Evolutionary conservation across 495 filamentous ascomycete species (phyloP).

Genomic region (Immersiella caudata): DNA sequence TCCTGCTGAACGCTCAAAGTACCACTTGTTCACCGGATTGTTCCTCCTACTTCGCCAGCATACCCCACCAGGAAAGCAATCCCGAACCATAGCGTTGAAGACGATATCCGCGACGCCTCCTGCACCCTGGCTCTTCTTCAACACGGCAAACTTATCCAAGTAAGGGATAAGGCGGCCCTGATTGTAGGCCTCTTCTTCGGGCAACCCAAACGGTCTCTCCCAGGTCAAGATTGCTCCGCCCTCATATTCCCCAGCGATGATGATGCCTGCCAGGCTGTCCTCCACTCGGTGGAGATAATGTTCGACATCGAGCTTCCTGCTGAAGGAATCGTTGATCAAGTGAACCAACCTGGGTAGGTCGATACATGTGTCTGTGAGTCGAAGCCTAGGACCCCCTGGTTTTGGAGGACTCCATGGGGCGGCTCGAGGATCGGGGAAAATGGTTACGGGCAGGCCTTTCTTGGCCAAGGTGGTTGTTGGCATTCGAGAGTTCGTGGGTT

Average conservation of each 20-base stretch:
- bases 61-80: slow-evolving; percentile 79
- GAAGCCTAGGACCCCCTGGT: slow-evolving; percentile 54
- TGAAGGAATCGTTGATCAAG: slow-evolving; percentile 94
- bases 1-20: slow-evolving; percentile 86
- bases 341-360: slow-evolving; percentile 79
- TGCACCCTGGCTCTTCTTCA: slow-evolving; percentile 83
- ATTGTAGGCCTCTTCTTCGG: slow-evolving; percentile 55
- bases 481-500: slow-evolving; percentile 26
- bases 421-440: slow-evolving; percentile 70
- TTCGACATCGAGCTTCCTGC: slow-evolving; percentile 76
- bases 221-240: slow-evolving; percentile 94
- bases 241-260: slow-evolving; percentile 96
- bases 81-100: slow-evolving; percentile 91
- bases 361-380: slow-evolving; percentile 75
- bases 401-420: slow-evolving; percentile 67
- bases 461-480: slow-evolving; percentile 81
- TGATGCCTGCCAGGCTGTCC: slow-evolving; percentile 79
- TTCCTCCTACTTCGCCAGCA: slow-evolving; percentile 79
- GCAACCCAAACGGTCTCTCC: slow-evolving; percentile 72
- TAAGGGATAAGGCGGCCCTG: slow-evolving; percentile 78
- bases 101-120: slow-evolving; percentile 94
- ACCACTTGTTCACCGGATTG: slow-evolving; percentile 92
- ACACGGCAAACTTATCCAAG: slow-evolving; percentile 95
- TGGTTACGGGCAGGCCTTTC: slow-evolving; percentile 83
- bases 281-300: slow-evolving; percentile 81